Percentiles rank a stretch among this genome's conserved stretches.
phyloP scores from a whole-genome alignment of 2,329 filamentous ascomycete species.

The Xylaria sp. region DNA sequence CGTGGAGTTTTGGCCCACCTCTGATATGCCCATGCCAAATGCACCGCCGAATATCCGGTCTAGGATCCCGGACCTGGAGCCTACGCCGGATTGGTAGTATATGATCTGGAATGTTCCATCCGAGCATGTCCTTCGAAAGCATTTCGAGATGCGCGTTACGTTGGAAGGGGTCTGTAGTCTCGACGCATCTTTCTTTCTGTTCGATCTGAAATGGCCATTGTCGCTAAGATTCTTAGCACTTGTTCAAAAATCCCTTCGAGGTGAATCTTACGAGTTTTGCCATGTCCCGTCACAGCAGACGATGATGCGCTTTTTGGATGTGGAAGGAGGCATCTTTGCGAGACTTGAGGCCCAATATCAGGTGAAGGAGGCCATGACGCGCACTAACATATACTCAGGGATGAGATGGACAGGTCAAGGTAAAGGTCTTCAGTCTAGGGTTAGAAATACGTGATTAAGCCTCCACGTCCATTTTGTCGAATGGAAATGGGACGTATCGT shows the following conservation, averaged over 20 bases:
- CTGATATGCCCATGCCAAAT: constrained; percentile 50
- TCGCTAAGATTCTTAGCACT: constrained; percentile 32
- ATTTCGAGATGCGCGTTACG: constrained; percentile 55
- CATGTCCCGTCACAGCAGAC: constrained; percentile 51
- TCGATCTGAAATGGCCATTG: constrained; percentile 41
- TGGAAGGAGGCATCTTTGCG: constrained; percentile 6
- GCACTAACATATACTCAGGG: not conserved
- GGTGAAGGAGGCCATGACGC: not conserved
- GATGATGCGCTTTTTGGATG: constrained; percentile 42
- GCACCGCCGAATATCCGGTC: constrained; percentile 50
- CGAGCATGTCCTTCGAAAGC: constrained; percentile 46
- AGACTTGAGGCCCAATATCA: not conserved
- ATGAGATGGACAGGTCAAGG: not conserved
- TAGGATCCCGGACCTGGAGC: constrained; percentile 46
- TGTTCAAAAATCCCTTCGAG: not conserved
- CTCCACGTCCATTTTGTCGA: no score
- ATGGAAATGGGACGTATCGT: no score
- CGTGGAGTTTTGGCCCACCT: constrained; percentile 34
- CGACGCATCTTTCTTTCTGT: constrained; percentile 33
- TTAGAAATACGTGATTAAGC: not conserved
- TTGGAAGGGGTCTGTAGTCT: constrained; percentile 51
- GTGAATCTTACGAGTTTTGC: constrained; percentile 41
- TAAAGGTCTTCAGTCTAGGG: not conserved
- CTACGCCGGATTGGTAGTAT: constrained; percentile 57
- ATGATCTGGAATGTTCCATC: constrained; percentile 54